Evolutionary conservation across 331 rosid genomes (phyloP).

Genomic region (Acacia concinna): DNA sequence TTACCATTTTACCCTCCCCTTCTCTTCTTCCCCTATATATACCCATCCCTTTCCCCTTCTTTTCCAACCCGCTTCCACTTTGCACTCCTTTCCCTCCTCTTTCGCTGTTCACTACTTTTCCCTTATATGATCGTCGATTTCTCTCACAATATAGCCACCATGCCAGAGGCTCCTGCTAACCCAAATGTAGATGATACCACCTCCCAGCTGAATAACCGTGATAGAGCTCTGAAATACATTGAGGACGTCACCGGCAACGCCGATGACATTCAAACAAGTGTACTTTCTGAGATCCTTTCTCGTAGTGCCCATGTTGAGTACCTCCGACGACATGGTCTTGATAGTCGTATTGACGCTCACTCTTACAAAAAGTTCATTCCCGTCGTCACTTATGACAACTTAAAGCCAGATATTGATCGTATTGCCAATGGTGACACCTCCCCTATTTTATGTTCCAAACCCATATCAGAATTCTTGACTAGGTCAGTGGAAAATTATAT

Average conservation of each 20-base stretch:
- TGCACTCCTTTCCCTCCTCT: background rate
- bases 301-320: conserved; percentile 46
- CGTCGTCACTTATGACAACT: conserved; percentile 42
- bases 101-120: too few species aligned
- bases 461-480: conserved; percentile 52
- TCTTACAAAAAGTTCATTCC: conserved; percentile 47
- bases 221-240: conserved; percentile 28
- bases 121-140: background rate
- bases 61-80: background rate
- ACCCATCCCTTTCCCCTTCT: conserved; percentile 9
- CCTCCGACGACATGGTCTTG: conserved; percentile 41
- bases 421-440: conserved; percentile 52
- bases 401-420: conserved; percentile 50
- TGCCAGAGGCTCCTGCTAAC: conserved; percentile 42
- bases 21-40: conserved; percentile 7
- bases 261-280: conserved; percentile 36
- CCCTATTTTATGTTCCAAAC: conserved; percentile 46
- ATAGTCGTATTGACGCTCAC: conserved; percentile 18
- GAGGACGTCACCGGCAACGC: conserved; percentile 51
- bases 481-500: conserved; percentile 25
- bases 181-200: background rate
- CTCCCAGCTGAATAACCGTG: background rate
- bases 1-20: background rate
- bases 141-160: background rate
- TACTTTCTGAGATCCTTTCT: conserved; percentile 46